Evolutionary conservation across 2,329 filamentous ascomycete species (phyloP).

Genomic region (Cordyceps farinosa): DNA sequence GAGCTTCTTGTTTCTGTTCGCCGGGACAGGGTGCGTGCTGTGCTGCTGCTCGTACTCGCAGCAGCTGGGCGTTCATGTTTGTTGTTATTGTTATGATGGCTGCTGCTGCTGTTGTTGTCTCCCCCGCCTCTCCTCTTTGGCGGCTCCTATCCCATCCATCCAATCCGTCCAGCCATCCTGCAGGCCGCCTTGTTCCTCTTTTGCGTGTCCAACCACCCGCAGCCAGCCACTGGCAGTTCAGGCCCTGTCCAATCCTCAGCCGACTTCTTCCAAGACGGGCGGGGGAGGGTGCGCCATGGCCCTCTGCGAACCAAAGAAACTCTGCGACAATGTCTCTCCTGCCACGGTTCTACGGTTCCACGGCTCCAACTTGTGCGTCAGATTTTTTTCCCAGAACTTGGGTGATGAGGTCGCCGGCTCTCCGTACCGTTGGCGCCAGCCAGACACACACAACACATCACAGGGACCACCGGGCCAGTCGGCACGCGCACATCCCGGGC

Average conservation of each 20-base stretch:
- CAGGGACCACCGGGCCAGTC: neutral
- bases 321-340: conserved; percentile 13
- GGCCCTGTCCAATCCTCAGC: neutral
- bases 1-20: conserved; percentile 1
- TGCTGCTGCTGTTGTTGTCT: conserved; percentile 8
- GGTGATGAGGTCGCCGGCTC: neutral
- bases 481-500: neutral
- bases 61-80: neutral
- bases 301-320: conserved; percentile 15
- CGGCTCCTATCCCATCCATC: neutral
- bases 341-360: neutral
- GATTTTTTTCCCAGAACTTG: neutral
- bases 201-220: conserved; percentile 1
- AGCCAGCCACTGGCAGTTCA: neutral
- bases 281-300: neutral
- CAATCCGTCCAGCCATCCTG: neutral
- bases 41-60: neutral
- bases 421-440: neutral
- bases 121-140: conserved; percentile 4
- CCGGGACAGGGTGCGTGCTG: conserved; percentile 3
- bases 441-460: neutral
- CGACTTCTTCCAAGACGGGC: neutral
- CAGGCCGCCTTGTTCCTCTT: neutral
- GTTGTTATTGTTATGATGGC: conserved; percentile 11
- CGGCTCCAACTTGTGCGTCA: neutral